These are phyloP conservation scores for Mesotaenium endlicherianum DNA, from an alignment of 139 green algal species.

Conservation along the genomic window DNA sequence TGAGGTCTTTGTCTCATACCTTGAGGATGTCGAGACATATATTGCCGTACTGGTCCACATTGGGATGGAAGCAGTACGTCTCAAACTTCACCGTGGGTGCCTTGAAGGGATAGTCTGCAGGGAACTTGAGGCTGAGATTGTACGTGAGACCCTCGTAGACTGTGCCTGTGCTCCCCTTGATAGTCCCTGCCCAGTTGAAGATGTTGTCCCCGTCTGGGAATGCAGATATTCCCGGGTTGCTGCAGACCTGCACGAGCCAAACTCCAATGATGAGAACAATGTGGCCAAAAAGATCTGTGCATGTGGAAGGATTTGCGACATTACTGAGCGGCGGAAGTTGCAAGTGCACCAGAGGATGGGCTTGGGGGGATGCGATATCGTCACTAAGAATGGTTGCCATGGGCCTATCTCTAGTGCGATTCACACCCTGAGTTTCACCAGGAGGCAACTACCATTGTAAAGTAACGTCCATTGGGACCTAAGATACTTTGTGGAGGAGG, in stretches of 20 bases:
- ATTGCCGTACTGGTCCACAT: constrained; percentile 76
- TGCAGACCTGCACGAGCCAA: constrained; percentile 38
- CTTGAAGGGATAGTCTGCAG: constrained; percentile 78
- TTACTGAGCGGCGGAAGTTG: neutral
- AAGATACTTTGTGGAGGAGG: neutral
- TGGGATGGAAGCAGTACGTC: constrained; percentile 78
- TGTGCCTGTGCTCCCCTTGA: constrained; percentile 63
- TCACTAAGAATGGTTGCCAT: neutral
- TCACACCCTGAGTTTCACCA: too few species aligned
- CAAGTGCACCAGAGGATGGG: neutral
- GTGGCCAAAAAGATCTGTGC: neutral
- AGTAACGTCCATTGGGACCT: neutral
- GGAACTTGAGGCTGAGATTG: constrained; percentile 70
- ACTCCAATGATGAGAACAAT: neutral
- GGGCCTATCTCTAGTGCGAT: neutral
- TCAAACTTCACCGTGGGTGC: constrained; percentile 72
- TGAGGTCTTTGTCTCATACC: too few species aligned
- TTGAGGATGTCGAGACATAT: constrained; percentile 84
- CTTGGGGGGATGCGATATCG: neutral
- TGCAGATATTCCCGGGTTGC: constrained; percentile 63
- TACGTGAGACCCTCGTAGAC: constrained; percentile 72
- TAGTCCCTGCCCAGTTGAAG: constrained; percentile 75
- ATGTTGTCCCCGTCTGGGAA: constrained; percentile 80
- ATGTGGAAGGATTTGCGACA: too few species aligned
- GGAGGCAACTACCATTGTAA: too few species aligned